Conservation (phyloP, 176 grass and related monocot genomes). For the Aegilops umbellulata region DNA sequence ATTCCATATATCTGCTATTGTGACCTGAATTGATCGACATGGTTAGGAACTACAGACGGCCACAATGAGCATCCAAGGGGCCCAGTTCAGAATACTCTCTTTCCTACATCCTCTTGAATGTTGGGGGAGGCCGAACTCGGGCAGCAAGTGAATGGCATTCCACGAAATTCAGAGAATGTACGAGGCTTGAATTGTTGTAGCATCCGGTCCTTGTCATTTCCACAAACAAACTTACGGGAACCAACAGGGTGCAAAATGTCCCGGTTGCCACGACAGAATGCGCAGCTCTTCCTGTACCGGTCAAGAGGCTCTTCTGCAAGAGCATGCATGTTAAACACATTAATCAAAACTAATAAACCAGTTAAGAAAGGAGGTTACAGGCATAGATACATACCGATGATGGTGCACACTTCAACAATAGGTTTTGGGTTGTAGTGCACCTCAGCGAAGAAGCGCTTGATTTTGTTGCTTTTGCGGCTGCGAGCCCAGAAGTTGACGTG, state of each 20-base stretch:
- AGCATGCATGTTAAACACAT: background rate
- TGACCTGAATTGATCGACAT: too few relatives aligned
- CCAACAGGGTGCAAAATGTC: background rate
- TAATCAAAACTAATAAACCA: background rate
- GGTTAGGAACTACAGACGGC: too few relatives aligned
- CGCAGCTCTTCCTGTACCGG: background rate
- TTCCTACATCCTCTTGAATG: too few relatives aligned
- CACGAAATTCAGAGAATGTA: too few relatives aligned
- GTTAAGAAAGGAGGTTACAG: background rate
- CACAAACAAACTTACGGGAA: background rate
- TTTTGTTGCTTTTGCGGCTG: background rate
- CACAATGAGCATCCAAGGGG: too few relatives aligned
- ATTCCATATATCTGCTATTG: too few relatives aligned
- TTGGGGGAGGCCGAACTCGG: too few relatives aligned
- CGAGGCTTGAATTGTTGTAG: background rate
- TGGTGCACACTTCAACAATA: background rate
- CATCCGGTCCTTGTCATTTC: background rate
- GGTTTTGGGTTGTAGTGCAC: background rate
- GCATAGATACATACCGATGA: background rate
- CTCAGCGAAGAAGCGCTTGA: constrained; percentile 9
- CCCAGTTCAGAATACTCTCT: too few relatives aligned
- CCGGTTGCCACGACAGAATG: background rate
- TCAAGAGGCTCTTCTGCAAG: background rate
- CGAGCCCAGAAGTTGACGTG: constrained; percentile 4
- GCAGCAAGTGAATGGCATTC: background rate